A percentile compares a stretch with the other conserved stretches of the same genome.
phyloP scores from a whole-genome alignment of 2,329 filamentous ascomycete genomes.

The Cercospora sp. region DNA sequence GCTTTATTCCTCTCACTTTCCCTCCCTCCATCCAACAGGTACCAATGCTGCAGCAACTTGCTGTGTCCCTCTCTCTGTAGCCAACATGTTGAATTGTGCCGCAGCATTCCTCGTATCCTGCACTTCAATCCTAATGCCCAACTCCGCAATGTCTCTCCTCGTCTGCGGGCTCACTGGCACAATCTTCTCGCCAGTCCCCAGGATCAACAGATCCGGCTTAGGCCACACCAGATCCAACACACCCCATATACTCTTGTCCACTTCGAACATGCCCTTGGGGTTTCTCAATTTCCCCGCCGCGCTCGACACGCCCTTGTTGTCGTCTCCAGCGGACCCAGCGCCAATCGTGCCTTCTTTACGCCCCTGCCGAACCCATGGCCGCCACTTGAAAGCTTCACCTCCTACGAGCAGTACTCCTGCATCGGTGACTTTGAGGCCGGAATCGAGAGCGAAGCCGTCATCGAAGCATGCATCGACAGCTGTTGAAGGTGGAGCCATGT shows the following conservation, averaged over 20 bases:
- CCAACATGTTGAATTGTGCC: conserved; percentile 89
- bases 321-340: conserved; percentile 42
- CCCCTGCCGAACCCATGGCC: conserved; percentile 66
- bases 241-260: conserved; percentile 69
- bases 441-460: conserved; percentile 86
- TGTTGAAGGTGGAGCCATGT: conserved; percentile 74
- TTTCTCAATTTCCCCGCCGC: conserved; percentile 62
- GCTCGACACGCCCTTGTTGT: conserved; percentile 37
- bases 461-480: conserved; percentile 78
- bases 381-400: conserved; percentile 87
- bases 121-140: conserved; percentile 85
- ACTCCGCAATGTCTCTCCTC: conserved; percentile 66
- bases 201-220: conserved; percentile 86
- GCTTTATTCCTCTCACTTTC: conserved; percentile 24
- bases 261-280: conserved; percentile 77
- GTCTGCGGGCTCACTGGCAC: conserved; percentile 75
- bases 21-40: conserved; percentile 78
- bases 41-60: conserved; percentile 86
- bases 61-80: conserved; percentile 84
- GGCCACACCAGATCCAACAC: conserved; percentile 79
- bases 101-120: conserved; percentile 92
- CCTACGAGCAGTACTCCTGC: conserved; percentile 76
- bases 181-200: conserved; percentile 80
- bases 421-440: conserved; percentile 68
- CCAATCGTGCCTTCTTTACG: conserved; percentile 41